These are phyloP conservation scores for Alnus rubra DNA, from an alignment of 306 rosid species.

Conservation along the genomic window DNA sequence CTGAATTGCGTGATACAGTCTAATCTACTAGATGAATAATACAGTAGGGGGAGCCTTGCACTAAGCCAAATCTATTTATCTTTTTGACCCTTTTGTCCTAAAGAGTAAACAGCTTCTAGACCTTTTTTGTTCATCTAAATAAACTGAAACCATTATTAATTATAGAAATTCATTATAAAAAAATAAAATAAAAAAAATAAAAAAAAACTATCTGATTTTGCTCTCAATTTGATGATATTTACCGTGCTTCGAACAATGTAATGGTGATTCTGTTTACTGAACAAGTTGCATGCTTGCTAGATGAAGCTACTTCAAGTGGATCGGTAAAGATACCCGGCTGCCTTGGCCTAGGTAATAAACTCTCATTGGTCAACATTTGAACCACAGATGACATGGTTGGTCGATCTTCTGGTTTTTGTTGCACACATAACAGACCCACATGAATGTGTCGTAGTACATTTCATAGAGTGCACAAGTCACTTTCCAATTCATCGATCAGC, in stretches of 20 bases:
- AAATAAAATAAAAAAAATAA: too few species aligned
- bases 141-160: background rate
- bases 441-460: slow-evolving; percentile 45
- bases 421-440: slow-evolving; percentile 56
- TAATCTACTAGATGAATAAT: too few species aligned
- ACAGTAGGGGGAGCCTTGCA: too few species aligned
- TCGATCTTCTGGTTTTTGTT: slow-evolving; percentile 49
- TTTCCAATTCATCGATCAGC: slow-evolving; percentile 24
- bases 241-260: slow-evolving; percentile 37
- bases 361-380: slow-evolving; percentile 46
- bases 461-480: background rate
- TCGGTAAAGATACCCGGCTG: slow-evolving; percentile 44
- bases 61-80: too few species aligned
- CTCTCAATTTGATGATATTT: background rate
- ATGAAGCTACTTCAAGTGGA: slow-evolving; percentile 12
- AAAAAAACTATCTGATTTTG: background rate
- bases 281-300: background rate
- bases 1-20: background rate
- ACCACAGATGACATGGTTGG: slow-evolving; percentile 55
- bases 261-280: slow-evolving; percentile 30
- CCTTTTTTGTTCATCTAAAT: slow-evolving; percentile 2
- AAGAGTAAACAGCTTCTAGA: slow-evolving; percentile 8
- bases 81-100: background rate
- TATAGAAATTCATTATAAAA: too few species aligned
- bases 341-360: slow-evolving; percentile 43